A percentile compares a stretch with the other conserved stretches of the same genome.
Evolutionary conservation across 352 stramenopile species (phyloP).

Genomic region (Pythium aquatile): DNA sequence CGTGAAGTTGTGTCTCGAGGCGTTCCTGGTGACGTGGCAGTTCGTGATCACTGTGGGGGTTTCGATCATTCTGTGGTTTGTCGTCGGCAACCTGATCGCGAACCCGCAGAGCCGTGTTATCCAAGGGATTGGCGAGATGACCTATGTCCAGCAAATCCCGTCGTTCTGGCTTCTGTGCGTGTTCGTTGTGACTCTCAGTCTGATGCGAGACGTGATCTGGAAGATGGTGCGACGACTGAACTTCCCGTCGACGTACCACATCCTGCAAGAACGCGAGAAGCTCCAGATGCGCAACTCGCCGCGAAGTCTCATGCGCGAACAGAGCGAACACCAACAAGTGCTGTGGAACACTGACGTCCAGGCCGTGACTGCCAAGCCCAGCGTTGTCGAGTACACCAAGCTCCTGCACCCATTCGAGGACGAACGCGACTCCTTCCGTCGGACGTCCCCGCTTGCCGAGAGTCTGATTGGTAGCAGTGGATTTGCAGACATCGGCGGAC

Average conservation of each 20-base stretch:
- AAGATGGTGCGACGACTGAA: slow-evolving; percentile 66
- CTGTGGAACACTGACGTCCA: slow-evolving; percentile 36
- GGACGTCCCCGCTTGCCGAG: slow-evolving; percentile 58
- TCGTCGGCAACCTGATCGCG: slow-evolving; percentile 58
- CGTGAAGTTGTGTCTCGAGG: slow-evolving; percentile 71
- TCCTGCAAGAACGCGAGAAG: slow-evolving; percentile 73
- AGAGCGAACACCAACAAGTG: slow-evolving; percentile 6
- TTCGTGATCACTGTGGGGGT: slow-evolving; percentile 56
- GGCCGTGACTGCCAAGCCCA: slow-evolving; percentile 18
- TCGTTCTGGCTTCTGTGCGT: slow-evolving; percentile 63
- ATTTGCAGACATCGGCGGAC: slow-evolving; percentile 17
- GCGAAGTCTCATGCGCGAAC: slow-evolving; percentile 44
- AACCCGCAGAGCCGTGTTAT: slow-evolving; percentile 43
- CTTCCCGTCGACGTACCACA: slow-evolving; percentile 73
- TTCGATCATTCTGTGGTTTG: slow-evolving; percentile 68
- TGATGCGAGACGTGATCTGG: slow-evolving; percentile 72
- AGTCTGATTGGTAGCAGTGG: slow-evolving; percentile 40
- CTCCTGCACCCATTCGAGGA: slow-evolving; percentile 45
- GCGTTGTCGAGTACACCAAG: slow-evolving; percentile 51
- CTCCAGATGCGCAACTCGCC: slow-evolving; percentile 61
- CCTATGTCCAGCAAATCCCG: slow-evolving; percentile 53
- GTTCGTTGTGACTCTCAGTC: slow-evolving; percentile 55
- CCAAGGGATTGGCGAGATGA: slow-evolving; percentile 71
- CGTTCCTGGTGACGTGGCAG: slow-evolving; percentile 70
- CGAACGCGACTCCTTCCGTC: slow-evolving; percentile 53